These are phyloP conservation scores for Nigrospora osmanthi DNA, from an alignment of 2,329 filamentous ascomycete species.

Conservation along the genomic window DNA sequence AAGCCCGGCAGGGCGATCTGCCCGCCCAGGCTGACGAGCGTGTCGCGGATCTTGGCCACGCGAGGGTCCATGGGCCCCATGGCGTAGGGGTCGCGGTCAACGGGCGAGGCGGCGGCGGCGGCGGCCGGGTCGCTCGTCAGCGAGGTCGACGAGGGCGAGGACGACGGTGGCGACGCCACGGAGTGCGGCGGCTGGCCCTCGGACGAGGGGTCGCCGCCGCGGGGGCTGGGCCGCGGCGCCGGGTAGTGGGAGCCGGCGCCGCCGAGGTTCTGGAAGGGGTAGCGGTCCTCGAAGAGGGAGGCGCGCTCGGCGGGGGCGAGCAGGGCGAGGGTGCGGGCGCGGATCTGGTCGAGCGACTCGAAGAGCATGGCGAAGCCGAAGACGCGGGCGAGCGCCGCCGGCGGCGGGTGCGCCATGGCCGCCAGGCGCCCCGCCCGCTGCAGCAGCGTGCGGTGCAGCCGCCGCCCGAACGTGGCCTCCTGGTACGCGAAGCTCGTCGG, in stretches of 20 bases:
- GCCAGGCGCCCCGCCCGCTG: conserved; percentile 58
- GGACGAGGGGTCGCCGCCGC: conserved; percentile 14
- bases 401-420: conserved; percentile 37
- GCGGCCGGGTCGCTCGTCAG: not conserved
- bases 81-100: conserved; percentile 24
- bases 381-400: conserved; percentile 40
- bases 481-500: conserved; percentile 51
- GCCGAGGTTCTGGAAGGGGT: conserved; percentile 59
- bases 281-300: conserved; percentile 48
- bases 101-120: not conserved
- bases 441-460: conserved; percentile 57
- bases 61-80: conserved; percentile 40
- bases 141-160: not conserved
- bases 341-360: conserved; percentile 40
- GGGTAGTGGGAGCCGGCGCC: conserved; percentile 60
- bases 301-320: conserved; percentile 25
- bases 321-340: conserved; percentile 26
- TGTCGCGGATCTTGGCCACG: conserved; percentile 31
- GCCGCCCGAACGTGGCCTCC: conserved; percentile 62
- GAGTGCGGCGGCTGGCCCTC: not conserved
- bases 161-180: too few relatives aligned
- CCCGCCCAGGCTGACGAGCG: conserved; percentile 37
- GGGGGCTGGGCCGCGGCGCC: too few relatives aligned
- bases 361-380: conserved; percentile 66
- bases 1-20: conserved; percentile 51